A percentile compares a stretch with the other conserved stretches of the same genome.
phyloP scores from a whole-genome alignment of 2,329 filamentous ascomycete genomes.

The Dactylellina parvicollis region DNA sequence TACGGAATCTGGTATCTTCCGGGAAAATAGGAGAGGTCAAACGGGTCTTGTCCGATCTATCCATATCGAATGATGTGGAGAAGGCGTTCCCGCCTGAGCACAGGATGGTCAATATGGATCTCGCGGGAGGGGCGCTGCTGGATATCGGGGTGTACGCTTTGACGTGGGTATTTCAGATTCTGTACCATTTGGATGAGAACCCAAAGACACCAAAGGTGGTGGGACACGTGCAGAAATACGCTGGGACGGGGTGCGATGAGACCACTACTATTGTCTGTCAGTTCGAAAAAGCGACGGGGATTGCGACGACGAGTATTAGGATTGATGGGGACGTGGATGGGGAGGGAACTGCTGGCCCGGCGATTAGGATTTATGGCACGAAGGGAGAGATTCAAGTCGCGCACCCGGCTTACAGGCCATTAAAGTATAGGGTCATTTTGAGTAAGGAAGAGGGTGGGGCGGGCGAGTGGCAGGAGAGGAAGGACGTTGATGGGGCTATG shows the following conservation, averaged over 20 bases:
- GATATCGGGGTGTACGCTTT: constrained; percentile 89
- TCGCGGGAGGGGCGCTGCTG: constrained; percentile 83
- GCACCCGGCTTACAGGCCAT: constrained; percentile 76
- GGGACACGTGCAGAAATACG: constrained; percentile 76
- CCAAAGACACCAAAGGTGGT: constrained; percentile 76
- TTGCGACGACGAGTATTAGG: constrained; percentile 75
- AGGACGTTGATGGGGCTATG: constrained; percentile 76
- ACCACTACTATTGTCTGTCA: constrained; percentile 79
- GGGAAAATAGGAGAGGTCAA: constrained; percentile 71
- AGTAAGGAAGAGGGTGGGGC: constrained; percentile 66
- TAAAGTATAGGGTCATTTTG: constrained; percentile 72
- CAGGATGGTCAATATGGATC: constrained; percentile 80
- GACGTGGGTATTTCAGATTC: constrained; percentile 89
- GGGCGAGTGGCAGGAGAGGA: constrained; percentile 59
- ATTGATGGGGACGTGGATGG: constrained; percentile 71
- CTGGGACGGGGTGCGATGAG: constrained; percentile 78
- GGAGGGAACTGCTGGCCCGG: constrained; percentile 70
- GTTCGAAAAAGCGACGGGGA: constrained; percentile 79
- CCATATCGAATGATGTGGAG: constrained; percentile 71
- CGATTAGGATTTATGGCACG: constrained; percentile 81
- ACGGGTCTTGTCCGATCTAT: constrained; percentile 71
- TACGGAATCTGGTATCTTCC: constrained; percentile 71
- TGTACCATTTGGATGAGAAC: constrained; percentile 79
- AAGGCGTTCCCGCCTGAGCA: constrained; percentile 70
- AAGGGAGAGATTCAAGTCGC: constrained; percentile 83